Percentiles rank a stretch among this genome's conserved stretches.
phyloP scores from a whole-genome alignment of 768 basidiomycete genomes.

The Auriculariales sp. region DNA sequence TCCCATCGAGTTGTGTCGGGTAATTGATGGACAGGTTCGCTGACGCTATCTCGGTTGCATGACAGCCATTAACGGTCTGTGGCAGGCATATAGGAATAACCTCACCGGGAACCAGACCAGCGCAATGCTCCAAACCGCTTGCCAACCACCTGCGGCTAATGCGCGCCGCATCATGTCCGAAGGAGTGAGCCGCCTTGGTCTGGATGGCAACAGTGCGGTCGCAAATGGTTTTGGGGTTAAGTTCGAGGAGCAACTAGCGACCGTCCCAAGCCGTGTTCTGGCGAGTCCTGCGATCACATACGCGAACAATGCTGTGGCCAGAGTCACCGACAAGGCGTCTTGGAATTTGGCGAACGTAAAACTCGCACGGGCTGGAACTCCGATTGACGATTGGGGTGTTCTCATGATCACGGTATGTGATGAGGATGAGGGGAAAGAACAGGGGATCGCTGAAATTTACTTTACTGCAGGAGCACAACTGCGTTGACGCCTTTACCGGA shows the following conservation, averaged over 20 bases:
- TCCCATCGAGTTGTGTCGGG: slow-evolving; percentile 60
- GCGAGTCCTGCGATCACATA: slow-evolving; percentile 45
- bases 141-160: slow-evolving; percentile 45
- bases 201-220: slow-evolving; percentile 18
- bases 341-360: slow-evolving; percentile 65
- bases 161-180: slow-evolving; percentile 39
- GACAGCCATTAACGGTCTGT: not conserved
- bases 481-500: too few relatives aligned
- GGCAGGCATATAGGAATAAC: slow-evolving; percentile 33
- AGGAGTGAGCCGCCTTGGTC: slow-evolving; percentile 44
- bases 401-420: slow-evolving; percentile 38
- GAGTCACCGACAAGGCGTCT: slow-evolving; percentile 37
- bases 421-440: too few relatives aligned
- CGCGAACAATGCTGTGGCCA: slow-evolving; percentile 14
- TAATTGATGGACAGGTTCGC: slow-evolving; percentile 25
- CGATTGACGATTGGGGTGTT: slow-evolving; percentile 40
- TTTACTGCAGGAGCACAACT: too few relatives aligned
- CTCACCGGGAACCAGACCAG: slow-evolving; percentile 48
- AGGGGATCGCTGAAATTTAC: too few relatives aligned
- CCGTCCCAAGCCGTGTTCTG: slow-evolving; percentile 52
- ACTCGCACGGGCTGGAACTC: slow-evolving; percentile 30
- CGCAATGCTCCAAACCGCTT: slow-evolving; percentile 57
- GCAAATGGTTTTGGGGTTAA: slow-evolving; percentile 42
- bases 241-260: slow-evolving; percentile 43
- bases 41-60: not conserved